phyloP scores from a whole-genome alignment of 768 basidiomycete species.

The Boletellus emodensis region DNA sequence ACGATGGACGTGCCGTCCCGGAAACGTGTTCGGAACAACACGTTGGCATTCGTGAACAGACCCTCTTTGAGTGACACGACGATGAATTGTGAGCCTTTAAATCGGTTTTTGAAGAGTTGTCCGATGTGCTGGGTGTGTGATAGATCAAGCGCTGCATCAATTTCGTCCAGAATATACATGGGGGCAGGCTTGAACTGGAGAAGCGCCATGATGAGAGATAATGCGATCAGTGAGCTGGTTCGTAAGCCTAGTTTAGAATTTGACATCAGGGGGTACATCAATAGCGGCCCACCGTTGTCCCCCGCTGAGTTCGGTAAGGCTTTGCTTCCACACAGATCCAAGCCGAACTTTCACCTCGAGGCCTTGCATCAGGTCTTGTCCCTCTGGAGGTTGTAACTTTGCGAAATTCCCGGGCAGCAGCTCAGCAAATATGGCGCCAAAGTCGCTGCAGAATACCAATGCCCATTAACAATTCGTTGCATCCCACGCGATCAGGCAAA shows the following conservation, averaged over 20 bases:
- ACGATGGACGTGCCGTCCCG: slow-evolving; percentile 91
- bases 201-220: slow-evolving; percentile 97
- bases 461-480: no score
- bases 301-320: slow-evolving; percentile 93
- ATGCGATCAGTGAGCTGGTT: slow-evolving; percentile 87
- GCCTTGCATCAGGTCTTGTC: slow-evolving; percentile 89
- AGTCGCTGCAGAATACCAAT: slow-evolving; percentile 57
- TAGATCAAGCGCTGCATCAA: slow-evolving; percentile 94
- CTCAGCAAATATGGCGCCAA: slow-evolving; percentile 94
- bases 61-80: slow-evolving; percentile 97
- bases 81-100: slow-evolving; percentile 98
- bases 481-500: neutral
- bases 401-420: slow-evolving; percentile 95
- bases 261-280: neutral
- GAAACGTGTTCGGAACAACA: slow-evolving; percentile 89
- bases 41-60: slow-evolving; percentile 96
- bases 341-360: slow-evolving; percentile 96
- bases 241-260: neutral
- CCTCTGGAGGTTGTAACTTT: slow-evolving; percentile 90
- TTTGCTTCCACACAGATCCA: slow-evolving; percentile 96
- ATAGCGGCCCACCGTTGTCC: slow-evolving; percentile 75
- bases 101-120: slow-evolving; percentile 93
- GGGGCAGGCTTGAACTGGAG: slow-evolving; percentile 99
- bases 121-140: slow-evolving; percentile 98
- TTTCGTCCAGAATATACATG: slow-evolving; percentile 99